Evolutionary conservation across 2,329 filamentous ascomycete genomes (phyloP).

Genomic region (Diplodia seriata): DNA sequence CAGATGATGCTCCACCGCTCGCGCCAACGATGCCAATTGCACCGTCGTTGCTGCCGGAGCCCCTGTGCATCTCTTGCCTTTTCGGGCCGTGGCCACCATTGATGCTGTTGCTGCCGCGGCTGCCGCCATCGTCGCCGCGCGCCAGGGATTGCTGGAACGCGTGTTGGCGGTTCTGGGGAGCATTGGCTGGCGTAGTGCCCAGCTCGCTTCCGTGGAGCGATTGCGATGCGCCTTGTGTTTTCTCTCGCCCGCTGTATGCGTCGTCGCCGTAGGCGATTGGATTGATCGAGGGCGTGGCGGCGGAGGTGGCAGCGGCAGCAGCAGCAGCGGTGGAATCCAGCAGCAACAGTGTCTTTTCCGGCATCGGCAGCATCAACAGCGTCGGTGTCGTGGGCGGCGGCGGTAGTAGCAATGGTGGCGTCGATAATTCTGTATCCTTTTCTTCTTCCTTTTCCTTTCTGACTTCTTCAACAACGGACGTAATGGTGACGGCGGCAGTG

Average conservation of each 20-base stretch:
- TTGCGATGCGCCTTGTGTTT: background rate
- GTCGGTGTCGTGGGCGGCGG: background rate
- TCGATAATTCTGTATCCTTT: background rate
- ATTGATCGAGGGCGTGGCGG: background rate
- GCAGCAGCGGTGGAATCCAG: slow-evolving; percentile 10
- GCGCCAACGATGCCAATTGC: background rate
- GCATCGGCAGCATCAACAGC: slow-evolving; percentile 2
- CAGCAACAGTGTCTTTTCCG: slow-evolving; percentile 7
- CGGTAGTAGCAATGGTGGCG: background rate
- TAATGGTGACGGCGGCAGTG: background rate
- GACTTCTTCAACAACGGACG: background rate
- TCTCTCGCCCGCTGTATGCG: background rate
- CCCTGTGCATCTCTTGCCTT: slow-evolving; percentile 25
- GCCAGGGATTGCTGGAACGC: slow-evolving; percentile 7
- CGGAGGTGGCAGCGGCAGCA: background rate
- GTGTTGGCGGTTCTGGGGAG: background rate
- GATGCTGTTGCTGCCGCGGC: background rate
- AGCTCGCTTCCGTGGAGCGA: background rate
- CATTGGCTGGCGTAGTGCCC: background rate
- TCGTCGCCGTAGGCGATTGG: background rate
- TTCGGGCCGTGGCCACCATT: slow-evolving; percentile 10
- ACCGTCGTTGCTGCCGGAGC: background rate
- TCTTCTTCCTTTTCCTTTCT: background rate
- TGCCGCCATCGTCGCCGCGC: background rate
- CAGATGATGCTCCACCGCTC: background rate